A percentile compares a stretch with the other conserved stretches of the same genome.
Evolutionary conservation across 2,329 filamentous ascomycete genomes (phyloP).

Genomic region (Apiospora koreana): DNA sequence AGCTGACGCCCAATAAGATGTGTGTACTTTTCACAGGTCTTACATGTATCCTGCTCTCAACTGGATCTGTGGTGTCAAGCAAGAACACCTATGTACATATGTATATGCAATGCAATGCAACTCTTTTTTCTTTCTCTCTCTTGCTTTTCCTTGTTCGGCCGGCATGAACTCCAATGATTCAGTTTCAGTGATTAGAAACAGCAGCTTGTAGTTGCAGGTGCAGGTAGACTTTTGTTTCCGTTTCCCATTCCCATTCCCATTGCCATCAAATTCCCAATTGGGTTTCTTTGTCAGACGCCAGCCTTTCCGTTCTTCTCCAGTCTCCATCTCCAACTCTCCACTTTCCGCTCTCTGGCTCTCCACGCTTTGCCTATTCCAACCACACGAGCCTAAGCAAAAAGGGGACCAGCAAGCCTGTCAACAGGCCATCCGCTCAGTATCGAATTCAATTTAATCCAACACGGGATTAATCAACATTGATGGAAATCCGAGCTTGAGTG

Average conservation of each 20-base stretch:
- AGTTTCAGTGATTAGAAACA: neutral
- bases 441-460: slow-evolving; percentile 1
- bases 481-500: neutral
- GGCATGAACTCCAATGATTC: neutral
- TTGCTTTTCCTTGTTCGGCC: neutral
- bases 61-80: neutral
- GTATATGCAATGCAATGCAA: neutral
- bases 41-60: neutral
- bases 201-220: no score
- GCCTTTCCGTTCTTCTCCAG: slow-evolving; percentile 9
- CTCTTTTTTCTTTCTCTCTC: neutral
- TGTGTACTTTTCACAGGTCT: no score
- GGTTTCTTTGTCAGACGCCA: slow-evolving; percentile 7
- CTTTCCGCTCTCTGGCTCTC: neutral
- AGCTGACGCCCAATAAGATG: no score
- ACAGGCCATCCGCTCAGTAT: neutral
- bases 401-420: neutral
- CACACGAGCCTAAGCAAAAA: neutral
- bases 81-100: neutral
- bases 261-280: neutral
- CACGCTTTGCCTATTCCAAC: neutral
- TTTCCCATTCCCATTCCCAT: no score
- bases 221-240: no score
- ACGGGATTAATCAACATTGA: neutral
- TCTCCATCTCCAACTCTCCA: slow-evolving; percentile 11